Evolutionary conservation across 768 basidiomycete genomes (phyloP), one percentile per base, ranked within the genome.

Genomic region (Thelephora ganbajun): DNA sequence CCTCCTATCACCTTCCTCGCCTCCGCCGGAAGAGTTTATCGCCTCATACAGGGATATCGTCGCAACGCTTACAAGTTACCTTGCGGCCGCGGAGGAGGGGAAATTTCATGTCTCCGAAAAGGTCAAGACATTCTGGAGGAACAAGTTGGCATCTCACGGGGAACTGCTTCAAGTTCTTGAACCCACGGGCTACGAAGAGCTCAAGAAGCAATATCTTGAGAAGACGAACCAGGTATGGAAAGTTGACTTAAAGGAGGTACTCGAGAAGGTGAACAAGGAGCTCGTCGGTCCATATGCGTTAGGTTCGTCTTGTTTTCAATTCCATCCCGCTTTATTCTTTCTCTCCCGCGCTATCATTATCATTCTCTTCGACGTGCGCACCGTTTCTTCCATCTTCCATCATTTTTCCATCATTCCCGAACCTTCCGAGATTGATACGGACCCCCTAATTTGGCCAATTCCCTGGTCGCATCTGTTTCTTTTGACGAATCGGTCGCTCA

Each of bases 211-310:
- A 30, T 84, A 77, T 55, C 74, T 80, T 35, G 62, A 58, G 47
- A 66, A 64, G 14, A 69, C 76, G 18, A 68, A 63, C 41, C 57
- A 61, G n/a, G 67, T 66, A 16, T 86, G 83, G 83, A 69, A 74
- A 51, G 59, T 59, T 0, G 61, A 58, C 36, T 54, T 83, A 42
- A 69, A 67, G 48, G 63, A 67, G 7, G 68, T 71, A 18, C 53
- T 84, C 47, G 58, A 54, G 20, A 63, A 63, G 46, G 55, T 85
- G 47, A 73, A 69, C 60, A 69, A 69, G 49, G 76, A 80, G 51
- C 69, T 84, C 33, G 69, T 73, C 20, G 80, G 79, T 1, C 82
- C 82, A 4, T 83, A 69, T 57, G 61, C 69, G 11, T 72, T 83
- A 19, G 84, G 83, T 83, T 57, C 45, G 73, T 58, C 36, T 34